phyloP scores from a whole-genome alignment of 495 filamentous ascomycete genomes.

The Penicillium subrubescens region DNA sequence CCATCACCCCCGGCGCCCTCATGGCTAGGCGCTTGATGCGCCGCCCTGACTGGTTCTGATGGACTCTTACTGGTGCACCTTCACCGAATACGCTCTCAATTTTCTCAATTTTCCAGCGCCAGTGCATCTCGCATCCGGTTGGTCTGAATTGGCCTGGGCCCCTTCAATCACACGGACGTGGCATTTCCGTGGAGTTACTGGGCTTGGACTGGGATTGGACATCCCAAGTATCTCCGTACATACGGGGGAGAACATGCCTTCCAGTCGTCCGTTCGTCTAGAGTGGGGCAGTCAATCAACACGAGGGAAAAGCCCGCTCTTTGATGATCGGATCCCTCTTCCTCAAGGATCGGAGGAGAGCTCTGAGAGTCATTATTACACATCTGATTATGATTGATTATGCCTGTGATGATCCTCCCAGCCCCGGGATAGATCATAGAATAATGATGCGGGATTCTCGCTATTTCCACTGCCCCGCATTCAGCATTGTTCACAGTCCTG shows the following conservation, averaged over 20 bases:
- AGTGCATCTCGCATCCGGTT: constrained; percentile 15
- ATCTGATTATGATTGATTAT: background rate
- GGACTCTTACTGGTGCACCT: background rate
- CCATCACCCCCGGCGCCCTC: constrained; percentile 1
- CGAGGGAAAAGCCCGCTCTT: constrained; percentile 5
- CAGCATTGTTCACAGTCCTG: too few species aligned
- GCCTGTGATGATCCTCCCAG: background rate
- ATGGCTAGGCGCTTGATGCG: constrained; percentile 6
- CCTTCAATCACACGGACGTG: constrained; percentile 10
- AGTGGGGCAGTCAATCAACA: constrained; percentile 18
- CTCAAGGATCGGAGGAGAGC: background rate
- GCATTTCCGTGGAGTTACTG: background rate
- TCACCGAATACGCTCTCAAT: background rate
- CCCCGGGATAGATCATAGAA: background rate
- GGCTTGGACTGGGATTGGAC: background rate
- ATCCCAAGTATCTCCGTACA: background rate
- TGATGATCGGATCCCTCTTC: background rate
- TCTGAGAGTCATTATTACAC: background rate
- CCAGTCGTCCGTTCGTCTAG: background rate
- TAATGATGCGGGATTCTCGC: background rate
- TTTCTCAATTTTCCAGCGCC: constrained; percentile 2
- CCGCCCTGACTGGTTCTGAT: constrained; percentile 2
- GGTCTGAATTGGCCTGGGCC: constrained; percentile 3
- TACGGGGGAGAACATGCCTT: background rate
- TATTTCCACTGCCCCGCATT: constrained; percentile 3